A percentile compares a stretch with the other conserved stretches of the same genome.
These are phyloP conservation scores for Macrophomina phaseolina DNA, from an alignment of 2,329 filamentous ascomycete species.

Conservation along the genomic window DNA sequence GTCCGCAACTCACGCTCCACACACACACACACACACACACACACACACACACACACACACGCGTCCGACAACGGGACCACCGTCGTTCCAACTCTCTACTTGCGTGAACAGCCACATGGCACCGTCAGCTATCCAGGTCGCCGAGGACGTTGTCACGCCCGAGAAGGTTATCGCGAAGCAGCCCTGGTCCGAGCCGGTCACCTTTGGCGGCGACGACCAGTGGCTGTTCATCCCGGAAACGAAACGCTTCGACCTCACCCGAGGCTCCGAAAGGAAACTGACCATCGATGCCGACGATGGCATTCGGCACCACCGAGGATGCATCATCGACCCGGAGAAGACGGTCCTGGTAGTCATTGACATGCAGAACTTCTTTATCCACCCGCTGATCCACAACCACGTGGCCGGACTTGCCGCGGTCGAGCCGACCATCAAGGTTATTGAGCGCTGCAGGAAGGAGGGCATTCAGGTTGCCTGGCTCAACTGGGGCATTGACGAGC, in stretches of 20 bases:
- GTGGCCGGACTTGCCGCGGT: slow-evolving; percentile 37
- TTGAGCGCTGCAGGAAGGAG: slow-evolving; percentile 48
- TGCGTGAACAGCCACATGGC: slow-evolving; percentile 33
- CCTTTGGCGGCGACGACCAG: slow-evolving; percentile 49
- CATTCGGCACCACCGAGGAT: slow-evolving; percentile 48
- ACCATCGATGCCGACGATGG: slow-evolving; percentile 49
- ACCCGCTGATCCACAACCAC: slow-evolving; percentile 40
- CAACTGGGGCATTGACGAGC: slow-evolving; percentile 50
- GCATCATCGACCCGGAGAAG: slow-evolving; percentile 47
- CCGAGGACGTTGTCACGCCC: slow-evolving; percentile 35
- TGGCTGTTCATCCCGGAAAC: slow-evolving; percentile 50
- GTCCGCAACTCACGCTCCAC: not conserved
- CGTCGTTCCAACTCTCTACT: not conserved
- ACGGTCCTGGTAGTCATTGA: slow-evolving; percentile 49
- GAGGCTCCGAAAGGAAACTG: slow-evolving; percentile 44
- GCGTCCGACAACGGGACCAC: not conserved
- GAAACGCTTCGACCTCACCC: slow-evolving; percentile 50
- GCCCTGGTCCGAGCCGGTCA: slow-evolving; percentile 46
- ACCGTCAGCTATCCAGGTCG: slow-evolving; percentile 37
- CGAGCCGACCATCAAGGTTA: slow-evolving; percentile 45
- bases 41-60: not conserved
- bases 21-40: no score
- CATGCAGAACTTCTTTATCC: slow-evolving; percentile 53
- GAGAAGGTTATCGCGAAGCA: slow-evolving; percentile 32
- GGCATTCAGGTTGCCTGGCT: slow-evolving; percentile 51